Evolutionary conservation across 805 yeast species (phyloP), one percentile per base, ranked within the genome.

Genomic region (Yarrowia hollandica): DNA sequence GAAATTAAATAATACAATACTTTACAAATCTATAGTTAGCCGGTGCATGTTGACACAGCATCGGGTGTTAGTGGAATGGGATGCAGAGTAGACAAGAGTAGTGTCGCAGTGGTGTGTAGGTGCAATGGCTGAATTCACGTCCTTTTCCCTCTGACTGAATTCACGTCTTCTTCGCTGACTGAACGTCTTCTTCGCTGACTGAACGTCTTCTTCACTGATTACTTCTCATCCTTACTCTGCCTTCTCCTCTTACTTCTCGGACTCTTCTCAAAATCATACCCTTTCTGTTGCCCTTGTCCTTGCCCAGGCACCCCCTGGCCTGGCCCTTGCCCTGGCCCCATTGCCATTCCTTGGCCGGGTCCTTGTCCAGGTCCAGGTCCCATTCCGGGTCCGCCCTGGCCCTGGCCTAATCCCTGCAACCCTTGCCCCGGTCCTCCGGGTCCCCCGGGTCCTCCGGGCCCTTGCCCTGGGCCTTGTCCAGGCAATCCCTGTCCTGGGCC

Each of bases 401-500:
- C n/a, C n/a, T n/a, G n/a, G n/a, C n/a, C n/a, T n/a, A n/a, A n/a
- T n/a, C n/a, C 46, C 33, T 23, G 19, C 11, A 35, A 37, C n/a
- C 25, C n/a, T n/a, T 54, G 46, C 48, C 50, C 18, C 28, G 22
- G 34, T 34, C 15, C 30, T 48, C 54, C 46, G 62, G 3, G 44
- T 60, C 46, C 35, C 59, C 14, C 23, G 34, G 8, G 5, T 33
- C 7, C 31, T 38, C 28, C 28, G 56, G 19, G 26, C 42, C 34
- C 35, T 28, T 28, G 28, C 54, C 38, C 62, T 48, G 54, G 65
- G 22, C 37, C 34, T 39, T 46, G 63, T 16, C 25, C 54, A 6
- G 55, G 42, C 33, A 41, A 16, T 1, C 48, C 48, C n/a, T 28
- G 52, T 19, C 52, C 52, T 1, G 46, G 30, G 30, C 30, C 34